Conservation (phyloP, 257 asterid species). For the Solanum stenotomum region DNA sequence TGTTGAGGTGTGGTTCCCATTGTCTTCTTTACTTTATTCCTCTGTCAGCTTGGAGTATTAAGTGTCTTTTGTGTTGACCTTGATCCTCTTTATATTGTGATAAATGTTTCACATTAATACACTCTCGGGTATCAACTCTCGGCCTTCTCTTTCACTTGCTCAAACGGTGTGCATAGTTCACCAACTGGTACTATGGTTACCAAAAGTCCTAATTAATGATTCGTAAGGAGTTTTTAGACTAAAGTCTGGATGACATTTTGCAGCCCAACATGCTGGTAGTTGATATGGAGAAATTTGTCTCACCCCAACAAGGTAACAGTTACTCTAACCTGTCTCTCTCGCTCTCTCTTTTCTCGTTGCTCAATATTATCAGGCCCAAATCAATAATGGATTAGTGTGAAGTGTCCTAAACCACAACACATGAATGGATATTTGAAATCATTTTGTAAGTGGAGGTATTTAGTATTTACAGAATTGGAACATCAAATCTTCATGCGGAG, state of each 20-base stretch:
- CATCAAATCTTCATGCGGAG: background rate
- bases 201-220: background rate
- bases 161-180: background rate
- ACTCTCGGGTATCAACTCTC: background rate
- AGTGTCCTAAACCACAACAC: background rate
- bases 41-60: background rate
- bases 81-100: background rate
- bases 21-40: background rate
- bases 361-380: background rate
- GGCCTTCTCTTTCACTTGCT: background rate
- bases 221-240: background rate
- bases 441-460: background rate
- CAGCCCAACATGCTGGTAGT: conserved; percentile 99
- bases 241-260: conserved; percentile 12
- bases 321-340: background rate
- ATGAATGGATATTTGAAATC: background rate
- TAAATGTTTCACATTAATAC: background rate
- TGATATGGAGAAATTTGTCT: conserved; percentile 76
- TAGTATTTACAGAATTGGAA: background rate
- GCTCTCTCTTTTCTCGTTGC: background rate
- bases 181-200: background rate
- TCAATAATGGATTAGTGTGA: background rate
- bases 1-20: conserved; percentile 54
- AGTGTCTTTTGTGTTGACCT: background rate
- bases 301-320: conserved; percentile 63